phyloP scores from a whole-genome alignment of 306 rosid species.

The Canavalia ensiformis region DNA sequence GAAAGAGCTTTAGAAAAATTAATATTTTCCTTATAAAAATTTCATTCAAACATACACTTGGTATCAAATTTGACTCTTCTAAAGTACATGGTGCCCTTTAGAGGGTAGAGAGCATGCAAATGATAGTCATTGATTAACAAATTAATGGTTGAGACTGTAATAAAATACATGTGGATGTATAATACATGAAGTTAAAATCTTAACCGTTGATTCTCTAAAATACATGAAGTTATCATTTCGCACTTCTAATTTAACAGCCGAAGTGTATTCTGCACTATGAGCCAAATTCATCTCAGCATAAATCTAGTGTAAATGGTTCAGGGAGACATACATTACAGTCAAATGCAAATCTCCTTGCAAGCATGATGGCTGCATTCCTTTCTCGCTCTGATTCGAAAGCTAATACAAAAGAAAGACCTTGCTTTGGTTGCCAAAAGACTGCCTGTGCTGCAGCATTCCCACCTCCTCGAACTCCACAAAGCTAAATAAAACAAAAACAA shows the following conservation, averaged over 20 bases:
- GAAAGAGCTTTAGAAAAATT: too few relatives aligned
- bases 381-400: conserved; percentile 91
- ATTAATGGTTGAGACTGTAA: not conserved
- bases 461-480: conserved; percentile 93
- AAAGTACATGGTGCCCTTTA: not conserved
- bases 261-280: not conserved
- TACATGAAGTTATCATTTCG: not conserved
- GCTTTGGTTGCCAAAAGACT: conserved; percentile 85
- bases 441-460: conserved; percentile 95
- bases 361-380: conserved; percentile 90
- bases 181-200: not conserved
- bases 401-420: conserved; percentile 75
- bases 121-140: not conserved
- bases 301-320: conserved; percentile 8
- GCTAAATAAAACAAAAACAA: conserved; percentile 57
- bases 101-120: not conserved
- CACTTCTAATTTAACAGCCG: not conserved
- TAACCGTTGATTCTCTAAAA: not conserved
- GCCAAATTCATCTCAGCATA: not conserved
- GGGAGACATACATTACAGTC: conserved; percentile 83
- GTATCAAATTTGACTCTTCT: not conserved
- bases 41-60: too few relatives aligned
- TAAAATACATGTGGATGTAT: not conserved
- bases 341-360: conserved; percentile 91
- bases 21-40: too few relatives aligned